A percentile compares a stretch with the other conserved stretches of the same genome.
These are phyloP conservation scores for Sonneratia alba DNA, from an alignment of 345 rosid genomes.

Conservation along the genomic window DNA sequence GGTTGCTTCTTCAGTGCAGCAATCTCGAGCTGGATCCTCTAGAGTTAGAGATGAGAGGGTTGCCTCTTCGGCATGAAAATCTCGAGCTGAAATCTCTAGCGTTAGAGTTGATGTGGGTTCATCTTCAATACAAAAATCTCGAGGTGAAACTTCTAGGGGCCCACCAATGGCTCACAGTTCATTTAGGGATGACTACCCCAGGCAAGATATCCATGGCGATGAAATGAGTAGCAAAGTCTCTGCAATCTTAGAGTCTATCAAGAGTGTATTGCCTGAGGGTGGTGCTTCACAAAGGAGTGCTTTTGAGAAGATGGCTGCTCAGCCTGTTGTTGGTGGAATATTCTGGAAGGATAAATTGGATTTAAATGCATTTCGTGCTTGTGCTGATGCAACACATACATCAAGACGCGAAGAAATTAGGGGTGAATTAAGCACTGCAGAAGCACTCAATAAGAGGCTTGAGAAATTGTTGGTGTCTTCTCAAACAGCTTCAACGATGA, in stretches of 20 bases:
- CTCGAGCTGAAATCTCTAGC: neutral
- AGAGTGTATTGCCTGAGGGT: neutral
- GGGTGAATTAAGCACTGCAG: neutral
- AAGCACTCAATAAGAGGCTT: neutral
- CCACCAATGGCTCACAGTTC: neutral
- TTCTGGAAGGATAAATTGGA: conserved; percentile 1
- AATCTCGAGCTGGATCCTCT: neutral
- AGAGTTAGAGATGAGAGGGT: neutral
- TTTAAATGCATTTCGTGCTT: neutral
- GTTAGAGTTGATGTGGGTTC: conserved; percentile 1
- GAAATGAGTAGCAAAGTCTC: neutral
- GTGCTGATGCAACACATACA: neutral
- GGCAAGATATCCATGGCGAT: neutral
- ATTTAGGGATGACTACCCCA: neutral
- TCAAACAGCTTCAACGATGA: neutral
- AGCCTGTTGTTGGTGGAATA: neutral
- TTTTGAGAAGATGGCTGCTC: neutral
- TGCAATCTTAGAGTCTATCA: neutral
- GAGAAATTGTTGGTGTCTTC: neutral
- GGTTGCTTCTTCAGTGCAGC: neutral
- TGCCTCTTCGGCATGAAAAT: neutral
- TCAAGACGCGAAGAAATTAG: neutral
- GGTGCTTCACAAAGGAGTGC: neutral
- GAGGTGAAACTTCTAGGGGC: conserved; percentile 1
- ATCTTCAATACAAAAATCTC: conserved; percentile 2